These are phyloP conservation scores for Sodiomyces alkalinus DNA, from an alignment of 2,329 filamentous ascomycete genomes.

Conservation along the genomic window DNA sequence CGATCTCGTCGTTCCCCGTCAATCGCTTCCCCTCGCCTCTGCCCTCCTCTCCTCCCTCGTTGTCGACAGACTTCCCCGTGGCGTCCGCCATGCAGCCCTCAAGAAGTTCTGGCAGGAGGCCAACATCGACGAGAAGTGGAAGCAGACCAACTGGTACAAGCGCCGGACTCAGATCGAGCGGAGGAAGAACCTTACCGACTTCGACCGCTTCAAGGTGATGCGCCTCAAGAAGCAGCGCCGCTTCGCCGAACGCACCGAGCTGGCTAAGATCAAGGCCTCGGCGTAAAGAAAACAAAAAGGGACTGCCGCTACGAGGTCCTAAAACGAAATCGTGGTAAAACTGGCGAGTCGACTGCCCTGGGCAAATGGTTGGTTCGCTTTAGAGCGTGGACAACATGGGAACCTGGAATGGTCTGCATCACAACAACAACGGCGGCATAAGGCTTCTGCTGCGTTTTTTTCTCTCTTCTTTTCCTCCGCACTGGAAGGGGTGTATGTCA, in stretches of 20 bases:
- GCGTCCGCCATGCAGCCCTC: slow-evolving; percentile 66
- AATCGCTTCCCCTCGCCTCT: slow-evolving; percentile 67
- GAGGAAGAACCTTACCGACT: slow-evolving; percentile 88
- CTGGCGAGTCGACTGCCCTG: slow-evolving; percentile 3
- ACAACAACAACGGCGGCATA: slow-evolving; percentile 33
- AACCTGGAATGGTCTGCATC: slow-evolving; percentile 27
- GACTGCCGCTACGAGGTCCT: slow-evolving; percentile 7
- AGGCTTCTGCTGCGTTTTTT: slow-evolving; percentile 44
- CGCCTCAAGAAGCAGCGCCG: slow-evolving; percentile 98
- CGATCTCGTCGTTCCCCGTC: slow-evolving; percentile 70
- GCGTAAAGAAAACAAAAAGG: slow-evolving; percentile 42
- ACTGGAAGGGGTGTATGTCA: slow-evolving; percentile 51
- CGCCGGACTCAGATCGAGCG: slow-evolving; percentile 73
- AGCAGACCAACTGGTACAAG: slow-evolving; percentile 86
- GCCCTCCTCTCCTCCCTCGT: slow-evolving; percentile 81
- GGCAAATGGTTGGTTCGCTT: slow-evolving; percentile 5
- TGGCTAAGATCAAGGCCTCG: slow-evolving; percentile 80
- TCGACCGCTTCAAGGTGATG: slow-evolving; percentile 99
- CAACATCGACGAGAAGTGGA: slow-evolving; percentile 88
- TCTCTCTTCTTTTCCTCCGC: slow-evolving; percentile 39
- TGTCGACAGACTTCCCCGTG: slow-evolving; percentile 74
- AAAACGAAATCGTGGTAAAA: background rate
- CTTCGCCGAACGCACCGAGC: slow-evolving; percentile 93
- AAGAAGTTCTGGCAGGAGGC: slow-evolving; percentile 83
- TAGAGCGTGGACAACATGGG: slow-evolving; percentile 14